phyloP scores from a whole-genome alignment of 176 grass and related monocot genomes.

The Lolium rigidum region DNA sequence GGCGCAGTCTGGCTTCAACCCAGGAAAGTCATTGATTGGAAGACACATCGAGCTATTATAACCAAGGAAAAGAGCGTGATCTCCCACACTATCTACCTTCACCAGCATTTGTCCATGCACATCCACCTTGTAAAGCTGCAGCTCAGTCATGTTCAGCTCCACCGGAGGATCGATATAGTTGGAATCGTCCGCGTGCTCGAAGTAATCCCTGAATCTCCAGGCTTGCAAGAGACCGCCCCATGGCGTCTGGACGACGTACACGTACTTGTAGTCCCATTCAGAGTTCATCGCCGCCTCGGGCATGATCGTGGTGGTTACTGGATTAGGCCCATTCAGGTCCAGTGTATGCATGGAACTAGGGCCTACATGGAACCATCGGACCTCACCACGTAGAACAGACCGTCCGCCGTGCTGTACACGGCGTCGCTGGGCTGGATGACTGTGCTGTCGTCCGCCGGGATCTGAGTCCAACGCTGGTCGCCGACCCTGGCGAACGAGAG shows the following conservation, averaged over 20 bases:
- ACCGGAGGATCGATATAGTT: neutral
- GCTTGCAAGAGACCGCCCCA: neutral
- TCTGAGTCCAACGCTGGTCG: slow-evolving; percentile 32
- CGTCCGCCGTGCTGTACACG: neutral
- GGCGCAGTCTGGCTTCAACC: neutral
- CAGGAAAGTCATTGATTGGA: neutral
- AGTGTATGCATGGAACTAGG: too few relatives aligned
- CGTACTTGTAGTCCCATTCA: neutral
- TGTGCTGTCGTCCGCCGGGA: neutral
- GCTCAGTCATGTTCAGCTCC: neutral
- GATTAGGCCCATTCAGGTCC: too few relatives aligned
- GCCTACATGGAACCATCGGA: too few relatives aligned
- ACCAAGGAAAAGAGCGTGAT: slow-evolving; percentile 5
- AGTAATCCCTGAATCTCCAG: neutral
- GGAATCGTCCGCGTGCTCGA: too few relatives aligned
- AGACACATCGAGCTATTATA: slow-evolving; percentile 3
- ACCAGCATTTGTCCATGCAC: neutral
- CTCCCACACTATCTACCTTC: neutral
- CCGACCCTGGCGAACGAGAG: slow-evolving; percentile 22
- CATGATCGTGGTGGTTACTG: too few relatives aligned
- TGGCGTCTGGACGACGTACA: neutral
- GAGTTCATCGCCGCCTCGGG: too few relatives aligned
- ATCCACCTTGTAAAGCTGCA: slow-evolving; percentile 23
- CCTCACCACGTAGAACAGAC: neutral
- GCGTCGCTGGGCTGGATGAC: neutral